phyloP scores from a whole-genome alignment of 1,284 basidiomycete species.

The Leccinum fuscescens region DNA sequence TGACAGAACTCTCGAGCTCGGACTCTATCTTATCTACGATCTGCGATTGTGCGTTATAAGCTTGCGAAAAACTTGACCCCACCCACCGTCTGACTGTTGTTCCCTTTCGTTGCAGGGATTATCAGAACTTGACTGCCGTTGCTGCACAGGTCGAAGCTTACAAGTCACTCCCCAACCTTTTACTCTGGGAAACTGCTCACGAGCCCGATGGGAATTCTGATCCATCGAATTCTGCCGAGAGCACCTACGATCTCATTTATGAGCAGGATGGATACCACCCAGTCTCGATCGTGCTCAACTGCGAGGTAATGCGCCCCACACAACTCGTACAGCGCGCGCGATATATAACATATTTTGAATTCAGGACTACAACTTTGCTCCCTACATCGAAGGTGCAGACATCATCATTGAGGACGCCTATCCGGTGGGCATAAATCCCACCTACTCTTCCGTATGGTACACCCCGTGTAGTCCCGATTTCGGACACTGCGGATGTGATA shows the following conservation, averaged over 20 bases:
- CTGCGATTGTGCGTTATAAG: slow-evolving; percentile 36
- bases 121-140: slow-evolving; percentile 60
- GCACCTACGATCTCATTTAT: slow-evolving; percentile 60
- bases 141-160: slow-evolving; percentile 61
- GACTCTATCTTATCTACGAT: slow-evolving; percentile 31
- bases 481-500: slow-evolving; percentile 34
- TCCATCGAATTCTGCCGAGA: slow-evolving; percentile 53
- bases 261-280: slow-evolving; percentile 73
- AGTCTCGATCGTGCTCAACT: slow-evolving; percentile 71
- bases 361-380: slow-evolving; percentile 59
- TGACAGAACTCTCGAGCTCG: slow-evolving; percentile 16
- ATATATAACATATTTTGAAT: not conserved
- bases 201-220: slow-evolving; percentile 72
- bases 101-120: slow-evolving; percentile 31
- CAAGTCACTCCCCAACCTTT: slow-evolving; percentile 62
- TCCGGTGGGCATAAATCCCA: slow-evolving; percentile 33
- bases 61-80: not conserved
- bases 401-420: slow-evolving; percentile 42
- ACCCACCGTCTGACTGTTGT: not conserved
- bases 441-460: slow-evolving; percentile 31
- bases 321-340: not conserved
- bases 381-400: slow-evolving; percentile 58
- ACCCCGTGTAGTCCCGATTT: slow-evolving; percentile 29
- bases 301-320: slow-evolving; percentile 36
- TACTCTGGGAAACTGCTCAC: slow-evolving; percentile 76